Percentiles rank a stretch among this genome's conserved stretches.
phyloP scores from a whole-genome alignment of 305 asterid species.

The Fraxinus velutina region DNA sequence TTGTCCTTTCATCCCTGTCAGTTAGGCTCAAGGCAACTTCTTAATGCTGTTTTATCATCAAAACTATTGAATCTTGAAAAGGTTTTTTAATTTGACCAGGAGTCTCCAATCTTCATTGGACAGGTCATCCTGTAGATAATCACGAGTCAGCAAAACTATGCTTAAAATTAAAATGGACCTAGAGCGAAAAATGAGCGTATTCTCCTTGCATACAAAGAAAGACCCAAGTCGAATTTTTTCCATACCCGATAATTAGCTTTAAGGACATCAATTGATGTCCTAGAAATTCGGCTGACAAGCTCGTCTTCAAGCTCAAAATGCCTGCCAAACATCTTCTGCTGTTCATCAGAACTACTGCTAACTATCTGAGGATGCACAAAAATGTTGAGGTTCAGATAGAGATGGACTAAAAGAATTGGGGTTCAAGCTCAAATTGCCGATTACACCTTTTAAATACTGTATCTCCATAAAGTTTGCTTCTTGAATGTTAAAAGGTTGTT shows the following conservation, averaged over 20 bases:
- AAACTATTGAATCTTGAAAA: constrained; percentile 52
- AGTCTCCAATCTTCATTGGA: constrained; percentile 68
- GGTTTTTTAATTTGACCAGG: constrained; percentile 62
- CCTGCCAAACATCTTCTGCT: constrained; percentile 90
- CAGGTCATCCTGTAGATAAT: constrained; percentile 59
- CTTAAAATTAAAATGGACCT: background rate
- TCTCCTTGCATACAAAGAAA: background rate
- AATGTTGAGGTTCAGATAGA: background rate
- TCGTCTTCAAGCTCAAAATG: constrained; percentile 90
- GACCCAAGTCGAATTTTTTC: background rate
- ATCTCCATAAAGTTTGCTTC: background rate
- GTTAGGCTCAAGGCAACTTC: background rate
- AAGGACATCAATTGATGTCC: constrained; percentile 80
- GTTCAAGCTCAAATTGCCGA: background rate
- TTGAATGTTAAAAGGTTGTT: background rate
- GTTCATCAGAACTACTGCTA: constrained; percentile 82
- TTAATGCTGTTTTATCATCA: background rate
- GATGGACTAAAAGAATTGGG: background rate
- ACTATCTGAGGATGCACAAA: constrained; percentile 47
- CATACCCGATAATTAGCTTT: constrained; percentile 82
- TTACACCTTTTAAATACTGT: background rate
- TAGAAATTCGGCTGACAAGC: constrained; percentile 88
- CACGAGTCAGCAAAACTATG: background rate
- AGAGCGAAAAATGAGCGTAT: background rate
- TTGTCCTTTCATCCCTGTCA: background rate